Evolutionary conservation across 2,329 filamentous ascomycete genomes (phyloP), one percentile per base, ranked within the genome.

Genomic region (Sclerotinia sclerotiorum): DNA sequence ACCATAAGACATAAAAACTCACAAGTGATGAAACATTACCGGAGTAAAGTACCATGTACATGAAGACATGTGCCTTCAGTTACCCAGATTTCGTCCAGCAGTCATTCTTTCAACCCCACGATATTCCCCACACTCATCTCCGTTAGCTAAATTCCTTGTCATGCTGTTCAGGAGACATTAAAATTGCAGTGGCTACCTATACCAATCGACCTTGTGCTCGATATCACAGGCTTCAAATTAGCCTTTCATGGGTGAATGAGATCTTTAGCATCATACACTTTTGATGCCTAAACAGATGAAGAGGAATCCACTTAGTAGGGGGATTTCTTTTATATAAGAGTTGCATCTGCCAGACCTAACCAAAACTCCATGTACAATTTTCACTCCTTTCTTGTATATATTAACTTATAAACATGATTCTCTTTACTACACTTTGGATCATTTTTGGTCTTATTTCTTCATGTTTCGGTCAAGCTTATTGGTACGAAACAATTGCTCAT

Each of bases 401-500:
- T 21, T 46, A 24, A 24, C 4, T 39, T 32, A n/a, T 57, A 27
- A 57, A 35, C n/a, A 64, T 24, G n/a, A 66, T 66, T 21, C 39
- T 13, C 19, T 42, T 66, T 29, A 19, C 64, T 24, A 35, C 27
- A 24, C 5, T 49, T 49, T 48, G 56, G 8, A n/a, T 67, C 17
- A 63, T 24, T 24, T 46, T 64, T 32, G 32, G 56, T 44, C 39
- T 69, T 27, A 62, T 54, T 39, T 27, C 66, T 44, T 67, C 65
- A 39, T 63, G 46, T 35, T 48, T 68, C 24, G 54, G 51, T 21
- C 69, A 70, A 51, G 35, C 60, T 24, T 75, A 72, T 58, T 74
- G 72, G 72, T 73, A 73, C 56, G 73, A 75, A 49, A 54, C 64
- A 5, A 75, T 75, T 49, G 29, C 66, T 8, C 70, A 75, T 44